Conservation (phyloP, 2,329 filamentous ascomycete genomes). For the Aureobasidium musti region DNA sequence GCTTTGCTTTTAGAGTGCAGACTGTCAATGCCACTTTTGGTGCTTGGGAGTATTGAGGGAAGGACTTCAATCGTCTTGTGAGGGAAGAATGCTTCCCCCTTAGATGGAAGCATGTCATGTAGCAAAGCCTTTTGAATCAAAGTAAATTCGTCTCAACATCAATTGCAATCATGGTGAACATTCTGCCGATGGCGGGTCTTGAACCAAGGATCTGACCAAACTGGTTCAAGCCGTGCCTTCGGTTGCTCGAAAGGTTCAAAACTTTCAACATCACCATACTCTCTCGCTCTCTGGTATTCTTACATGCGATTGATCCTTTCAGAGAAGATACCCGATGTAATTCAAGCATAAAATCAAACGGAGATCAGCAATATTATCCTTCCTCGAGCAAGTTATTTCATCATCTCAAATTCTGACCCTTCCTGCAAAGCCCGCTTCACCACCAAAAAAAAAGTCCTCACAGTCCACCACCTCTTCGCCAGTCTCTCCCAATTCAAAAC, state of each 20-base stretch:
- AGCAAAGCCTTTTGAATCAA: not conserved
- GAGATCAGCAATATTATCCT: no score
- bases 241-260: not conserved
- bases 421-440: not conserved
- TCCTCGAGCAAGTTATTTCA: no score
- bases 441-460: not conserved
- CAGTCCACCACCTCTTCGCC: not conserved
- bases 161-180: not conserved
- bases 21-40: constrained; percentile 31
- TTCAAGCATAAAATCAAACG: no score
- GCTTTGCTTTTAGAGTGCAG: constrained; percentile 33
- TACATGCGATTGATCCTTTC: no score
- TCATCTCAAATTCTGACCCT: not conserved
- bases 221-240: not conserved
- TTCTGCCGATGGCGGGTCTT: not conserved
- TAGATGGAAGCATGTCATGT: not conserved
- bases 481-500: not conserved
- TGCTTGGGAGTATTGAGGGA: constrained; percentile 20
- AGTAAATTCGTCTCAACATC: not conserved
- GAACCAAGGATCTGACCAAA: not conserved
- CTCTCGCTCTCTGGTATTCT: no score
- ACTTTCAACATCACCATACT: no score
- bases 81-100: not conserved
- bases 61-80: not conserved
- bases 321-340: no score